These are phyloP conservation scores for Hirsutella thompsonii DNA, from an alignment of 2,329 filamentous ascomycete genomes.

Conservation along the genomic window DNA sequence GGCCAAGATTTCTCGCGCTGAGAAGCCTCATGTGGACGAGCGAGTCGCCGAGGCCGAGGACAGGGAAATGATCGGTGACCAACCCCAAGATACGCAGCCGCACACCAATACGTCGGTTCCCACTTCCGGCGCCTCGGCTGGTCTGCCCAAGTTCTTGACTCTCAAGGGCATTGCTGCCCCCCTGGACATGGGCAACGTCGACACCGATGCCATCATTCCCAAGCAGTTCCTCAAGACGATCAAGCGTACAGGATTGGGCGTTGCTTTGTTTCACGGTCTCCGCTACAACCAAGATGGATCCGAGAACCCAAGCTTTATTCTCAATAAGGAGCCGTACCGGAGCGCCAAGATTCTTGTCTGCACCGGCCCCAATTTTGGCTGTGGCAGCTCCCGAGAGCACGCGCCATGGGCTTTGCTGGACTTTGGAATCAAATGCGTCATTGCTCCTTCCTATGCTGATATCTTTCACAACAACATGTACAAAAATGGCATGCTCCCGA, in stretches of 20 bases:
- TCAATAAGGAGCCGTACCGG: slow-evolving; percentile 83
- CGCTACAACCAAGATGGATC: slow-evolving; percentile 62
- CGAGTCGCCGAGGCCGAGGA: slow-evolving; percentile 35
- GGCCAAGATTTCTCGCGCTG: slow-evolving; percentile 27
- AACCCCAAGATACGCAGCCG: slow-evolving; percentile 50
- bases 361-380: slow-evolving; percentile 90
- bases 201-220: slow-evolving; percentile 98
- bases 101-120: slow-evolving; percentile 47
- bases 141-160: slow-evolving; percentile 71
- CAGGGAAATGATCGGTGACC: slow-evolving; percentile 39
- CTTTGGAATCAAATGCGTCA: slow-evolving; percentile 89
- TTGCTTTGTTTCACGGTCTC: slow-evolving; percentile 75
- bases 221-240: slow-evolving; percentile 99
- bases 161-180: slow-evolving; percentile 82
- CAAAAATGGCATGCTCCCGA: slow-evolving; percentile 97
- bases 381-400: slow-evolving; percentile 84
- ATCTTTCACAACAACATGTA: slow-evolving; percentile 99
- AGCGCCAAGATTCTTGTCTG: slow-evolving; percentile 79
- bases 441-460: slow-evolving; percentile 61
- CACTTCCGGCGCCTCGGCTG: slow-evolving; percentile 31
- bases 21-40: slow-evolving; percentile 39
- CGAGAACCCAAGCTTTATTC: slow-evolving; percentile 70
- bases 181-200: slow-evolving; percentile 78
- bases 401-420: slow-evolving; percentile 94
- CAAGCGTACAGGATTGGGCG: slow-evolving; percentile 87